These are phyloP conservation scores for Trametes meyenii DNA, from an alignment of 768 basidiomycete species.

Conservation along the genomic window DNA sequence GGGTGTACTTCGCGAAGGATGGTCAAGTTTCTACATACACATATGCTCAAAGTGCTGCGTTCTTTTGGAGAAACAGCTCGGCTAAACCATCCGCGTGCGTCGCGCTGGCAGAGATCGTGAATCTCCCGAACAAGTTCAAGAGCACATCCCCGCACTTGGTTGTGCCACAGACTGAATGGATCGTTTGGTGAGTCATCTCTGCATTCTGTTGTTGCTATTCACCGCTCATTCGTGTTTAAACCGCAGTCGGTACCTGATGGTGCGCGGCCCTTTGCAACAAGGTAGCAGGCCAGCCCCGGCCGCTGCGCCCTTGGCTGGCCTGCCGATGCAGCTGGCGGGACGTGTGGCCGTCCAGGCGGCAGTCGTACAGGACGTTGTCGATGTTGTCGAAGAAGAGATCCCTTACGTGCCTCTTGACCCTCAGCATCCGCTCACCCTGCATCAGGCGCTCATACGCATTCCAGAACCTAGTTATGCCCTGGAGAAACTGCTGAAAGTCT, in stretches of 20 bases:
- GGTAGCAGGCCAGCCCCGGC: neutral
- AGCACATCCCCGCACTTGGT: slow-evolving; percentile 56
- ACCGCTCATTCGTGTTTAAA: neutral
- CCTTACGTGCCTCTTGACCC: slow-evolving; percentile 56
- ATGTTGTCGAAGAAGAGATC: slow-evolving; percentile 17
- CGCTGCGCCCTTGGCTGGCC: slow-evolving; percentile 1
- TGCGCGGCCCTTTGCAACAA: slow-evolving; percentile 38
- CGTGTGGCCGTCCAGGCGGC: neutral
- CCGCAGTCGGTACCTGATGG: slow-evolving; percentile 62
- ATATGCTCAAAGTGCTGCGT: slow-evolving; percentile 41
- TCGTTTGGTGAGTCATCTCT: slow-evolving; percentile 51
- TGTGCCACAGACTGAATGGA: slow-evolving; percentile 67
- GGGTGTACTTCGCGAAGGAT: slow-evolving; percentile 71
- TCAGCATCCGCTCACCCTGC: slow-evolving; percentile 44
- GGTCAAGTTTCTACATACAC: slow-evolving; percentile 47
- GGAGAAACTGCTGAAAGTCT: slow-evolving; percentile 46
- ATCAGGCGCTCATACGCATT: slow-evolving; percentile 43
- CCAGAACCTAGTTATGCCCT: slow-evolving; percentile 62
- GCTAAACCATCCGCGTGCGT: slow-evolving; percentile 50
- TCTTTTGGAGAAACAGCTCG: slow-evolving; percentile 57
- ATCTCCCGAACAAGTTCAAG: slow-evolving; percentile 58
- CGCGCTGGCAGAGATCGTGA: slow-evolving; percentile 69
- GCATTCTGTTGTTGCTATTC: neutral
- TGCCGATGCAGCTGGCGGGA: neutral
- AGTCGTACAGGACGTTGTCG: neutral